phyloP scores from a whole-genome alignment of 78 protist genomes.

The Chrysochromulina parva region DNA sequence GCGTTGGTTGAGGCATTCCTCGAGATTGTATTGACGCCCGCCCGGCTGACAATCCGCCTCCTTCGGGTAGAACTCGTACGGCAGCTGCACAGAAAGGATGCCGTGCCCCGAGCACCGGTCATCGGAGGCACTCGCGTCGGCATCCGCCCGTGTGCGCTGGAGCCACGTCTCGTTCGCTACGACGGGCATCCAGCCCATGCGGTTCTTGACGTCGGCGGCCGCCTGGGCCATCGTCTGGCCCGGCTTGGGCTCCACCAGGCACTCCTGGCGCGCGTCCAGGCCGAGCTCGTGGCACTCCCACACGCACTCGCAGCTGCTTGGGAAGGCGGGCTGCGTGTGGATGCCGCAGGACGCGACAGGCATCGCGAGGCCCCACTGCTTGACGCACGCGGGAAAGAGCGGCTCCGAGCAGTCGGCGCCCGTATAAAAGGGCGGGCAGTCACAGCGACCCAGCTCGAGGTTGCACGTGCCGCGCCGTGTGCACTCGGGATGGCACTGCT shows the following conservation, averaged over 20 bases:
- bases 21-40: background rate
- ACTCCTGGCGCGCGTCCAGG: slow-evolving; percentile 17
- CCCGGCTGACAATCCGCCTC: background rate
- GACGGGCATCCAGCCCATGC: background rate
- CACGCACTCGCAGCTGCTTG: slow-evolving; percentile 1
- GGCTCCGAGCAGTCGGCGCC: background rate
- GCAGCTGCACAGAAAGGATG: background rate
- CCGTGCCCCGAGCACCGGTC: background rate
- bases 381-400: background rate
- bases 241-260: background rate
- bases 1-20: background rate
- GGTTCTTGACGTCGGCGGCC: background rate
- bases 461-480: background rate
- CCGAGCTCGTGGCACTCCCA: background rate
- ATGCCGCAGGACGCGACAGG: background rate
- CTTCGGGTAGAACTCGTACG: background rate
- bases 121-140: background rate
- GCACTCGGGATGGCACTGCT: too few relatives aligned
- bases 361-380: background rate
- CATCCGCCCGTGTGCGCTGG: background rate
- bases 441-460: background rate
- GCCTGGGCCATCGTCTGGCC: background rate
- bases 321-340: background rate
- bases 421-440: background rate
- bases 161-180: background rate